Percentiles rank a stretch among this genome's conserved stretches.
These are phyloP conservation scores for Pterulicium gracile DNA, from an alignment of 1,284 basidiomycete genomes.

Conservation along the genomic window DNA sequence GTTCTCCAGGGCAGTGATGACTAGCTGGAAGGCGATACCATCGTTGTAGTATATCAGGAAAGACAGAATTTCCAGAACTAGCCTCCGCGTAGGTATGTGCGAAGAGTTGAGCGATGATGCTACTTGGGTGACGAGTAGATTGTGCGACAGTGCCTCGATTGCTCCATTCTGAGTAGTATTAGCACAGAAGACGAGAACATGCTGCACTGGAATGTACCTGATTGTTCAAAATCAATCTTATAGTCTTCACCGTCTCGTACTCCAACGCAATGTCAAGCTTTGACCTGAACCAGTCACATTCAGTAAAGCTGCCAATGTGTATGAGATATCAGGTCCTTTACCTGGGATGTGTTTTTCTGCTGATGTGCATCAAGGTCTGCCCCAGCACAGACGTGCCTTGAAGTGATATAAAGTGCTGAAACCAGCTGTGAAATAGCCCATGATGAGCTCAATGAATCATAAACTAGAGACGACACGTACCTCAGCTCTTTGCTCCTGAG, in stretches of 20 bases:
- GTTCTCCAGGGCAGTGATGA: slow-evolving; percentile 52
- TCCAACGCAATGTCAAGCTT: slow-evolving; percentile 69
- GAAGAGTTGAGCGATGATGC: slow-evolving; percentile 80
- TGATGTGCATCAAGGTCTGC: slow-evolving; percentile 69
- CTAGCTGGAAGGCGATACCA: slow-evolving; percentile 39
- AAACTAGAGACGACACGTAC: slow-evolving; percentile 32
- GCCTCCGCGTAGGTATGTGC: slow-evolving; percentile 71
- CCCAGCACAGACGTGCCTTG: slow-evolving; percentile 82
- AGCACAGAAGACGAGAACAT: slow-evolving; percentile 4
- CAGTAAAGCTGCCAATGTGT: slow-evolving; percentile 1
- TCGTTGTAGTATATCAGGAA: slow-evolving; percentile 57
- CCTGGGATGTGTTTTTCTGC: slow-evolving; percentile 56
- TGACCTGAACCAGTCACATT: slow-evolving; percentile 28
- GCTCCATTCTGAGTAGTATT: slow-evolving; percentile 47
- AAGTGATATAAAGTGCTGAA: slow-evolving; percentile 65
- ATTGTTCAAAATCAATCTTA: slow-evolving; percentile 78
- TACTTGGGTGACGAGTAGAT: slow-evolving; percentile 74
- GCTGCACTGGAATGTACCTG: slow-evolving; percentile 40
- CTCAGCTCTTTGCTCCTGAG: slow-evolving; percentile 74
- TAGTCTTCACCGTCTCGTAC: slow-evolving; percentile 83
- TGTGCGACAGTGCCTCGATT: slow-evolving; percentile 70
- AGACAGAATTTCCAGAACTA: slow-evolving; percentile 69
- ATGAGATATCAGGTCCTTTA: slow-evolving; percentile 18
- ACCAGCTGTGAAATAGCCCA: slow-evolving; percentile 51
- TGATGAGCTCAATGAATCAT: slow-evolving; percentile 1